phyloP scores from a whole-genome alignment of 495 filamentous ascomycete genomes.

The Pseudomonodictys pantanalensis region DNA sequence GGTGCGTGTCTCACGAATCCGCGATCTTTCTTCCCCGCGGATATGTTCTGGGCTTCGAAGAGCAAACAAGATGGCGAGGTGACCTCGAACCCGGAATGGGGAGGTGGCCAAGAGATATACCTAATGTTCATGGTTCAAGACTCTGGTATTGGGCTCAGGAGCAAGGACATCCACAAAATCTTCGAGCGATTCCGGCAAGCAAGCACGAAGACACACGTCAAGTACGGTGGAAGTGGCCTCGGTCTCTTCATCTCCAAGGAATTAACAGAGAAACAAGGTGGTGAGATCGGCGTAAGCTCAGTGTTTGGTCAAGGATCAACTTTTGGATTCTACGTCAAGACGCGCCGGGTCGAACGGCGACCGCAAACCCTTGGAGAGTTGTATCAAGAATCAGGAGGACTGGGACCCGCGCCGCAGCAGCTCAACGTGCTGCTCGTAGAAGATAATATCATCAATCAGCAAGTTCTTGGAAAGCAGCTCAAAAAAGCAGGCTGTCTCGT shows the following conservation, averaged over 20 bases:
- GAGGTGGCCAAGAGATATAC: constrained; percentile 20
- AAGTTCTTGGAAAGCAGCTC: constrained; percentile 63
- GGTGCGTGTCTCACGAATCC: constrained; percentile 44
- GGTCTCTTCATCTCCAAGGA: constrained; percentile 78
- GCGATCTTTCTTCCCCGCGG: constrained; percentile 43
- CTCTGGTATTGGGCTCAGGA: constrained; percentile 24
- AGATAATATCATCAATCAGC: constrained; percentile 66
- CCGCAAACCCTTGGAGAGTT: constrained; percentile 6
- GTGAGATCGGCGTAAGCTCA: constrained; percentile 75
- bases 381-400: neutral
- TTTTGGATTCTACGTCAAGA: constrained; percentile 80
- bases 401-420: neutral
- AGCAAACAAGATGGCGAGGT: constrained; percentile 42
- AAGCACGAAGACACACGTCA: constrained; percentile 29
- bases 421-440: constrained; percentile 26
- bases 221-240: constrained; percentile 79
- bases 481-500: constrained; percentile 61
- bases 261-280: constrained; percentile 76
- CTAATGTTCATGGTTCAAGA: constrained; percentile 26
- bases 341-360: constrained; percentile 45
- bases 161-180: constrained; percentile 25
- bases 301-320: constrained; percentile 68
- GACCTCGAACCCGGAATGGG: constrained; percentile 43
- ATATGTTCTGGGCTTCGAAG: constrained; percentile 37
- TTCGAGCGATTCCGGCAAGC: constrained; percentile 35